A percentile compares a stretch with the other conserved stretches of the same genome.
phyloP scores from a whole-genome alignment of 192 early-diverging fungal genomes.

The Backusella australiensis region DNA sequence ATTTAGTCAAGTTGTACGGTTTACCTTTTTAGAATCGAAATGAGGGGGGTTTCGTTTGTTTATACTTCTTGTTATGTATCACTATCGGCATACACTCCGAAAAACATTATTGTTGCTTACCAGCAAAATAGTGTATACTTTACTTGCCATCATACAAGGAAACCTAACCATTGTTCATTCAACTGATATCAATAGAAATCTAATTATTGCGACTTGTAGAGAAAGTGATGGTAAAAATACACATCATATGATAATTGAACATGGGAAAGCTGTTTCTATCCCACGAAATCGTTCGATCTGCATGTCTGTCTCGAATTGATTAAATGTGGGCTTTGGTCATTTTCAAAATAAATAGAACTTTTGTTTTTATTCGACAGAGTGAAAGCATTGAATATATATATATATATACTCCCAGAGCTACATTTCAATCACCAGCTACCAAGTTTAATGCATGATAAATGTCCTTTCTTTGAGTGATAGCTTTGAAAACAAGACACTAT shows the following conservation, averaged over 20 bases:
- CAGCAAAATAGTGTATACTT: not conserved
- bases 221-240: not conserved
- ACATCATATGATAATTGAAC: not conserved
- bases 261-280: not conserved
- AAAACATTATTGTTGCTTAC: not conserved
- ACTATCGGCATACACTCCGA: conserved; percentile 1
- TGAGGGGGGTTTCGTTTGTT: not conserved
- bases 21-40: not conserved
- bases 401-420: too few species aligned
- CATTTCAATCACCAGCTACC: too few species aligned
- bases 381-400: not conserved
- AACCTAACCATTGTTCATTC: too few species aligned
- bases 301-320: not conserved
- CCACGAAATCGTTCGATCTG: not conserved
- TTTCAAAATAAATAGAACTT: conserved; percentile 1
- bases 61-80: not conserved
- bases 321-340: not conserved
- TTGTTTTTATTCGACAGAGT: not conserved
- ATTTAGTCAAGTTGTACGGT: not conserved
- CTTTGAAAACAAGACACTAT: too few species aligned
- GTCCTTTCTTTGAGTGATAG: too few species aligned
- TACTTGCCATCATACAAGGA: too few species aligned
- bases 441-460: too few species aligned
- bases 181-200: too few species aligned
- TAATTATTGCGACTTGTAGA: not conserved